phyloP scores from a whole-genome alignment of 805 yeast genomes.

The Starmerella kuoi region DNA sequence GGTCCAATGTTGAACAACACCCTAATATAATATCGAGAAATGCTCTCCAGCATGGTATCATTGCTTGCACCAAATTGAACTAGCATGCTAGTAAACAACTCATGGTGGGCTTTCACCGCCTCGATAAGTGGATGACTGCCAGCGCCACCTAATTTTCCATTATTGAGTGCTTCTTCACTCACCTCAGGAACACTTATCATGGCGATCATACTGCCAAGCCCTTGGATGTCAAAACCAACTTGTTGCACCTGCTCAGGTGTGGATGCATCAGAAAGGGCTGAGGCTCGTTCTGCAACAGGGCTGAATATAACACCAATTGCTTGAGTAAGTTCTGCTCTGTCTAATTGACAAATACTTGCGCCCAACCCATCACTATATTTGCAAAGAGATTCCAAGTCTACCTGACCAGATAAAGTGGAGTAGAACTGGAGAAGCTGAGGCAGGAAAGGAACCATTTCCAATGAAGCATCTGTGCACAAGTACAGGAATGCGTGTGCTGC shows the following conservation, averaged over 20 bases:
- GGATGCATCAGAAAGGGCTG: constrained; percentile 29
- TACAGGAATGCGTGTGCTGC: constrained; percentile 89
- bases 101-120: constrained; percentile 14
- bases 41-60: constrained; percentile 10
- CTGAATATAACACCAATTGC: constrained; percentile 65
- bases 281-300: constrained; percentile 46
- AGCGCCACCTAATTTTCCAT: not conserved
- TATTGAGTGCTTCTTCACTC: constrained; percentile 29
- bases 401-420: constrained; percentile 35
- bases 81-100: constrained; percentile 8
- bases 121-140: constrained; percentile 26
- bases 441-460: constrained; percentile 48
- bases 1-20: constrained; percentile 17
- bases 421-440: constrained; percentile 70
- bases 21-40: constrained; percentile 15
- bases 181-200: constrained; percentile 51
- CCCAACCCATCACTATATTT: constrained; percentile 86
- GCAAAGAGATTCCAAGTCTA: constrained; percentile 57
- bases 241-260: not conserved
- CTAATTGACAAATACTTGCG: constrained; percentile 43
- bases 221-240: constrained; percentile 33
- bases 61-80: constrained; percentile 5
- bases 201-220: constrained; percentile 49
- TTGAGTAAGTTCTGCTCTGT: constrained; percentile 31
- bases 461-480: constrained; percentile 83